phyloP scores from a whole-genome alignment of 345 rosid genomes.

The Salix purpurea region DNA sequence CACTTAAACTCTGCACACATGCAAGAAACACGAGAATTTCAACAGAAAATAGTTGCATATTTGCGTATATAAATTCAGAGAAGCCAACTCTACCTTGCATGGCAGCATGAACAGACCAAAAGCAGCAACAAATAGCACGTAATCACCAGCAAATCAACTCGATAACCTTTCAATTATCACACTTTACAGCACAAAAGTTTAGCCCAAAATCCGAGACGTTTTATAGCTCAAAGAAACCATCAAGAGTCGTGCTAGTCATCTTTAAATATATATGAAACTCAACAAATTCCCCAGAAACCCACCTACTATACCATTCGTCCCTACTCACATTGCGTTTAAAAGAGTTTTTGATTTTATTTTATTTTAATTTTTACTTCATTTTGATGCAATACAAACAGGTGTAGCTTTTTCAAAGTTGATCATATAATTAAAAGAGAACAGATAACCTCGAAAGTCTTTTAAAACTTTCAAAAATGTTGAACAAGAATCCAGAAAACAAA shows the following conservation, averaged over 20 bases:
- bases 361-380: too few species aligned
- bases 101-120: background rate
- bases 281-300: background rate
- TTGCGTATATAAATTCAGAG: background rate
- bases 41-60: background rate
- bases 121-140: background rate
- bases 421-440: too few species aligned
- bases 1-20: slow-evolving; percentile 20
- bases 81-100: background rate
- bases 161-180: background rate
- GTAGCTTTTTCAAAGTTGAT: too few species aligned
- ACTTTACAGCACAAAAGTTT: background rate
- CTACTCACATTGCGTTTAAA: too few species aligned
- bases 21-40: slow-evolving; percentile 3
- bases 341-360: too few species aligned
- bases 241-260: background rate
- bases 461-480: too few species aligned
- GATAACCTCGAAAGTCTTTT: too few species aligned
- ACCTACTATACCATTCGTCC: background rate
- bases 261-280: background rate
- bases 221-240: background rate
- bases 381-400: too few species aligned
- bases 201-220: background rate
- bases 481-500: too few species aligned
- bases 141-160: background rate